Base-by-base conservation (phyloP, 176 grass and related monocot species). In the Paspalum notatum region DNA sequence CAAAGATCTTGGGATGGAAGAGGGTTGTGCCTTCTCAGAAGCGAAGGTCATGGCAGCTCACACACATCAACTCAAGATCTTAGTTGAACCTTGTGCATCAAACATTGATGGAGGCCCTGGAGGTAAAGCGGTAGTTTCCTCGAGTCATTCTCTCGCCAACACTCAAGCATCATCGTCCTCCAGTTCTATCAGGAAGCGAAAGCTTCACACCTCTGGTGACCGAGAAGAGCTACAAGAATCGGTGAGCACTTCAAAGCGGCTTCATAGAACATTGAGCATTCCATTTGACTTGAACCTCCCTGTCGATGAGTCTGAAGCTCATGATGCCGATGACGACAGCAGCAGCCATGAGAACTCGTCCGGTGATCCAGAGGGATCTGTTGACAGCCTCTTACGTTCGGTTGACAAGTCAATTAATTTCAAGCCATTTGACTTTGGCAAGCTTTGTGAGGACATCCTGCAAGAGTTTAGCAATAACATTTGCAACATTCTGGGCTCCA, bases 271-370 rank as follows among this genome's bases (percentile, higher is more conserved):
- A n/a, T 87, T 83, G 20, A 78, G 90, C 37, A 37, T 80, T 37
- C 56, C 81, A 8, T 91, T 99, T 18, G 90, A 99, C 80, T 71
- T 99, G 82, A 99, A 99, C 78, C 78, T 95, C 40, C 85, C 96
- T 8, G 83, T 90, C 5, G 87, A 86, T 4, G 88, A 93, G 54
- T 68, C 50, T 0, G 90, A 87, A 63, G 21, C 56, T 4, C 68
- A 79, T 9, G 82, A 80, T 68, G 44, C 68, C 24, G 72, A 90
- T 20, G 74, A 41, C 0, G 67, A 74, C 18, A 60, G 81, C 64
- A 66, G 89, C 78, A 68, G 62, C 79, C 56, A 89, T 1, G 81
- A 84, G 15, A 66, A 56, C 40, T 93, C 75, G 1, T 82, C 17
- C 2, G 80, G 86, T 69, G 75, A 47, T 84, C 63, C 76, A 59